Evolutionary conservation across 1,139 yeast species (phyloP).

Genomic region (Geotrichum klebahnii): DNA sequence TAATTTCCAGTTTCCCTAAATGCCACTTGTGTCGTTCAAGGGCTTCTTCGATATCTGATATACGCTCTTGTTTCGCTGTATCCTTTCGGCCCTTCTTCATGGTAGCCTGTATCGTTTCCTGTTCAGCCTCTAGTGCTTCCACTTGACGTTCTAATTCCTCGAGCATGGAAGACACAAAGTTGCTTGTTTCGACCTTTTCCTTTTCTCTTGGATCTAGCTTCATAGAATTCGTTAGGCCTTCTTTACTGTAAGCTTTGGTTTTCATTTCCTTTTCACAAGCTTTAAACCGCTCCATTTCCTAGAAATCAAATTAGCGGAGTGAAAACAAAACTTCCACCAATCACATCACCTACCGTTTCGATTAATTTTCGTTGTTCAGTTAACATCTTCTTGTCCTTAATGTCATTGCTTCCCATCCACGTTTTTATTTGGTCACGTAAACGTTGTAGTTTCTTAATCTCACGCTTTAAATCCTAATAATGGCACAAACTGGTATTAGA

Average conservation of each 20-base stretch:
- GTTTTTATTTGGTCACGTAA: constrained; percentile 93
- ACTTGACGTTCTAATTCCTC: constrained; percentile 82
- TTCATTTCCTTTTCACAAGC: constrained; percentile 92
- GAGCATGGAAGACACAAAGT: constrained; percentile 66
- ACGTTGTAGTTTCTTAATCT: constrained; percentile 90
- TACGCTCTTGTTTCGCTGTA: constrained; percentile 49
- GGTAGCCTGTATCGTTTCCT: constrained; percentile 54
- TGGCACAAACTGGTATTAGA: too few relatives aligned
- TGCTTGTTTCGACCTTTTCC: constrained; percentile 70
- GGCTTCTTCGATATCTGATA: constrained; percentile 60
- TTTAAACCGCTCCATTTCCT: constrained; percentile 94
- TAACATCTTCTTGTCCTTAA: constrained; percentile 78
- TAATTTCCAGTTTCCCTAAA: constrained; percentile 68
- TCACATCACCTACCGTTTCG: constrained; percentile 41
- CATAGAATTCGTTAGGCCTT: constrained; percentile 73
- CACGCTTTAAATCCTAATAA: constrained; percentile 81
- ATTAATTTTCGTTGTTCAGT: constrained; percentile 78
- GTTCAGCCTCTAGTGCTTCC: constrained; percentile 74
- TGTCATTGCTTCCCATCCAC: constrained; percentile 90
- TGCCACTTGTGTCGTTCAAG: constrained; percentile 80
- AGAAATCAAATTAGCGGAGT: constrained; percentile 23
- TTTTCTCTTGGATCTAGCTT: constrained; percentile 73
- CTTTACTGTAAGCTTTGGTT: constrained; percentile 92
- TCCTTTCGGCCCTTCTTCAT: constrained; percentile 59
- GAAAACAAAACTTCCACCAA: not conserved